Evolutionary conservation across 75 land plant genomes (phyloP), one percentile per base, ranked within the genome.

Genomic region (Pinus tabuliformis): DNA sequence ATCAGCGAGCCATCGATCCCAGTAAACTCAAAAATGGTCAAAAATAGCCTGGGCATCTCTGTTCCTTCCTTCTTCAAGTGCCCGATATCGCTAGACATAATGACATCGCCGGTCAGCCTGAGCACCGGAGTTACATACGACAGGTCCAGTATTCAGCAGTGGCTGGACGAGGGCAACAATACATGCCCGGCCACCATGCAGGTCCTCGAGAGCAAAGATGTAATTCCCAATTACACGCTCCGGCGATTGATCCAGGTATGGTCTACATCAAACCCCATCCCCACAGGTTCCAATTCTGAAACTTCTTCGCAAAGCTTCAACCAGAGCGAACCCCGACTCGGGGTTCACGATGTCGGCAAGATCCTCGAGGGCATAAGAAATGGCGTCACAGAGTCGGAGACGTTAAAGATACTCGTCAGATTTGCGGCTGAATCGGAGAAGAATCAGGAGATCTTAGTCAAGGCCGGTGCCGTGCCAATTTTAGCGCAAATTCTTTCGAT

Each of bases 121-220:
- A 82, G 87, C 87, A 92, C 97, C 37, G 97, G 97, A 36, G 91
- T 89, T 16, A 92, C 95, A 14, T 94, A 92, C 81, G 97, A 94
- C 75, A 83, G 97, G 20, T 61, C 86, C 70, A 89, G 89, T 62
- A 94, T 94, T 70, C 92, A 92, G 79, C 72, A 60, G 15, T 94
- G 97, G 97, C 85, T 94, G 30, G 90, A 86, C 24, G 72, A 73
- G 33, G 97, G 97, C 30, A 76, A 94, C 81, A 76, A 77, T 73
- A 94, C 95, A 1, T 94, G 97, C 63, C 97, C 97, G 3, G 90
- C 92, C 62, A 92, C 97, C 62, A 92, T 90, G 95, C 92, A 86
- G 83, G 71, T 78, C 28, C 81, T 94, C 56, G 78, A 80, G 58
- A 59, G 85, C 81, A 88, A 79, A 54, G 92, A 92, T 14, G 65